Conservation (phyloP, 2,329 filamentous ascomycete species). For the Annulohypoxylon truncatum region DNA sequence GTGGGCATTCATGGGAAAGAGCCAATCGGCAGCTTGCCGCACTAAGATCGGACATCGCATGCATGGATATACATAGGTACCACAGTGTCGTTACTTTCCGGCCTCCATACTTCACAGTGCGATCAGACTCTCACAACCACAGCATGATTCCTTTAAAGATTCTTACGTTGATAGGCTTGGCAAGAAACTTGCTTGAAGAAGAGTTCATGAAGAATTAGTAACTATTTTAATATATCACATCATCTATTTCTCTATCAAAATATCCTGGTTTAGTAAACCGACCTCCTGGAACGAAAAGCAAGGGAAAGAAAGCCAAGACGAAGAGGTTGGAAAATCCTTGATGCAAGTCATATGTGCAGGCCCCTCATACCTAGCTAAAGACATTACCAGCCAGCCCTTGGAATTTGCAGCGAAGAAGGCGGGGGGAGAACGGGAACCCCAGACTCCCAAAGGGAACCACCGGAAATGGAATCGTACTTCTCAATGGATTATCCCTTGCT, state of each 20-base stretch:
- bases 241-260: slow-evolving; percentile 19
- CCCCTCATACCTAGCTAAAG: slow-evolving; percentile 12
- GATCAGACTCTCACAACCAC: neutral
- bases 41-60: neutral
- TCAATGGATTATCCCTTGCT: slow-evolving; percentile 9
- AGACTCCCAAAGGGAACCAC: slow-evolving; percentile 10
- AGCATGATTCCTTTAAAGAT: neutral
- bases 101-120: slow-evolving; percentile 4
- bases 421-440: slow-evolving; percentile 8
- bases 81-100: slow-evolving; percentile 2
- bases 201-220: slow-evolving; percentile 13
- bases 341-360: slow-evolving; percentile 36
- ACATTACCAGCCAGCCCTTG: slow-evolving; percentile 24
- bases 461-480: neutral
- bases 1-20: neutral
- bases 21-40: slow-evolving; percentile 33
- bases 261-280: neutral
- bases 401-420: slow-evolving; percentile 26
- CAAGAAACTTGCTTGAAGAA: neutral
- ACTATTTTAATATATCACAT: slow-evolving; percentile 16
- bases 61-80: slow-evolving; percentile 2
- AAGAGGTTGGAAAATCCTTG: slow-evolving; percentile 25
- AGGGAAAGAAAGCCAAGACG: slow-evolving; percentile 1
- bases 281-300: slow-evolving; percentile 26
- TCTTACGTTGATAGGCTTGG: neutral